Base-by-base conservation (phyloP, 169 alveolate species). In the Blepharisma undulans region DNA sequence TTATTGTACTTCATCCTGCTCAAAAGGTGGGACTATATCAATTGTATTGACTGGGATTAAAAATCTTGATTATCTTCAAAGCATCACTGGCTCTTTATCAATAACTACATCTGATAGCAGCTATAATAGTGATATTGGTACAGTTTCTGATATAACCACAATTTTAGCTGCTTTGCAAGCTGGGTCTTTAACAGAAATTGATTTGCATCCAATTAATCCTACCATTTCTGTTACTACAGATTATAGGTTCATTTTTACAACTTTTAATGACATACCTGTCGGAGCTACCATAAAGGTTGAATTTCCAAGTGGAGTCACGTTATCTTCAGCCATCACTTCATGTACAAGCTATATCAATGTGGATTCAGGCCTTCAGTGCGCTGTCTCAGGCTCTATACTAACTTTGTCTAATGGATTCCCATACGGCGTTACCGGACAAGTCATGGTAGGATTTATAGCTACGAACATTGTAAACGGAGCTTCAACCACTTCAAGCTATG, bases 201-300 rank as follows among this genome's bases (percentile, higher is more conserved):
- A 71, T 32, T 66, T 86, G 6, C 91, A 86, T 85, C 91, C 91
- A 10, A 10, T n/a, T 18, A 72, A 86, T 34, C 91, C 91, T 12
- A 60, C 82, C 61, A 66, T 86, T 0, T 71, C 80, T 29, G 36
- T 21, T n/a, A 0, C 21, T 7, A 86, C 84, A 7, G 29, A 4
- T 30, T 86, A 86, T 25, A 86, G 80, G 18, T 8, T 86, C 29
- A 29, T 86, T 12, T 86, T 86, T 32, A 86, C 91, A 14, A 34
- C 91, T 2, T 27, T 27, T 22, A 27, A 72, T 36, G n/a, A 48
- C 27, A 72, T 86, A 10, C 48, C 84, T 6, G 1, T 19, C 10
- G 84, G 66, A 0, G 22, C 91, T 6, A 21, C 12, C 10, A 86
- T 86, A 22, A 7, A 7, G 14, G 29, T 86, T 0, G 36, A 34